Percentiles rank a stretch among this genome's conserved stretches.
Evolutionary conservation across 176 grass and related monocot genomes (phyloP).

Genomic region (Pontederia paniculata): DNA sequence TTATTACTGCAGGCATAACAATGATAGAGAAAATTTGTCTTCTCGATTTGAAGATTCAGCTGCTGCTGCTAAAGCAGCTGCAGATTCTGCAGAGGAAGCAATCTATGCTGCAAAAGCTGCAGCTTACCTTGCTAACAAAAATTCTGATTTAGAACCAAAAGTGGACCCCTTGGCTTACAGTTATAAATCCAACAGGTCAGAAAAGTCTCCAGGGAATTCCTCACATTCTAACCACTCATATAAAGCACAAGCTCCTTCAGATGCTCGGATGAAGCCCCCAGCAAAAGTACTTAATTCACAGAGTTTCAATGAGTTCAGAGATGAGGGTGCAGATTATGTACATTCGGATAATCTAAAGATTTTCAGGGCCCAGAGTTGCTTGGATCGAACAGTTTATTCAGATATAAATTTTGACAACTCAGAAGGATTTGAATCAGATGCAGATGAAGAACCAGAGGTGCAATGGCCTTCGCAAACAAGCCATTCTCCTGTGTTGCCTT

Average conservation of each 20-base stretch:
- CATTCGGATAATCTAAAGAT: constrained; percentile 38
- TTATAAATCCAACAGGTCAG: constrained; percentile 13
- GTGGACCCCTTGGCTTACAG: not conserved
- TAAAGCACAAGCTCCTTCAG: constrained; percentile 28
- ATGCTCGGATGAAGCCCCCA: constrained; percentile 28
- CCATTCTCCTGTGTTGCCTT: constrained; percentile 14
- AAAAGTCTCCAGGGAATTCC: constrained; percentile 15
- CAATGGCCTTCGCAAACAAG: constrained; percentile 35
- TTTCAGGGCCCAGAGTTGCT: constrained; percentile 29
- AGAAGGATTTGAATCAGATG: constrained; percentile 38
- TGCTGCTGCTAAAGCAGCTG: constrained; percentile 69
- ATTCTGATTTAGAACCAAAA: constrained; percentile 22
- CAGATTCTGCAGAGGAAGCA: constrained; percentile 68
- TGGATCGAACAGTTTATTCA: constrained; percentile 33
- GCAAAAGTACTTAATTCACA: constrained; percentile 25
- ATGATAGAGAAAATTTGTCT: constrained; percentile 21
- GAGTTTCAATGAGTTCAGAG: constrained; percentile 25
- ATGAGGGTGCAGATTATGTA: not conserved
- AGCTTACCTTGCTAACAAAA: constrained; percentile 42
- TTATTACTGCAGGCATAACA: constrained; percentile 17
- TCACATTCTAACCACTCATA: constrained; percentile 31
- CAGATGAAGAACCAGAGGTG: constrained; percentile 27
- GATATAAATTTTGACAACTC: constrained; percentile 80
- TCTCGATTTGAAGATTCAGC: constrained; percentile 74
- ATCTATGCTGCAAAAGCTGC: constrained; percentile 65